A percentile compares a stretch with the other conserved stretches of the same genome.
Conservation (phyloP, 192 early-diverging fungal genomes). For the Rhizoclosmatium globosum region DNA sequence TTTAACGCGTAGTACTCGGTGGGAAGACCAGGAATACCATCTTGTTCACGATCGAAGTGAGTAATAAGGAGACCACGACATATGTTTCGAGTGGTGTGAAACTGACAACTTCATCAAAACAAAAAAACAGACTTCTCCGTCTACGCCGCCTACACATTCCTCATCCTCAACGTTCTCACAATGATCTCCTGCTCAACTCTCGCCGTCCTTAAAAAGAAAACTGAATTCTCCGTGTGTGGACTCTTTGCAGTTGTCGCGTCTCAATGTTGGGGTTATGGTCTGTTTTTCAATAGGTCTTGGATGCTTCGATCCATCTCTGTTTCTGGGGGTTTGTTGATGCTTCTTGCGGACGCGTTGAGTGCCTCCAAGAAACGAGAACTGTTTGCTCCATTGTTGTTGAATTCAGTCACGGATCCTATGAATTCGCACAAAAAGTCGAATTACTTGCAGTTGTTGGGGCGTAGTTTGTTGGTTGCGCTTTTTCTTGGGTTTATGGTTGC, state of each 20-base stretch:
- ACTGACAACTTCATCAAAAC: conserved; percentile 5
- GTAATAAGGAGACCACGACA: not conserved
- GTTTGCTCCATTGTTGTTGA: conserved; percentile 76
- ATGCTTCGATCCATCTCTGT: conserved; percentile 94
- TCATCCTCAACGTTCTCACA: conserved; percentile 78
- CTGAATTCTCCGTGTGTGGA: conserved; percentile 84
- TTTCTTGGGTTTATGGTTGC: conserved; percentile 89
- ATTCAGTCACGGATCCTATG: conserved; percentile 52
- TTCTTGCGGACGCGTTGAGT: conserved; percentile 82
- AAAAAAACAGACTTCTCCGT: conserved; percentile 69
- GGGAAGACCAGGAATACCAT: conserved; percentile 87
- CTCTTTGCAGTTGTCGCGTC: conserved; percentile 83
- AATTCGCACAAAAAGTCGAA: conserved; percentile 84
- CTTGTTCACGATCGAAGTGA: conserved; percentile 77
- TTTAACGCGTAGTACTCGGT: conserved; percentile 69
- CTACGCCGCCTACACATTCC: conserved; percentile 82
- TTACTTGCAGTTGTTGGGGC: conserved; percentile 90
- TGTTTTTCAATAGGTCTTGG: conserved; percentile 87
- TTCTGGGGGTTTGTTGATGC: conserved; percentile 91
- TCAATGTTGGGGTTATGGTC: conserved; percentile 92
- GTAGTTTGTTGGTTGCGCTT: conserved; percentile 88
- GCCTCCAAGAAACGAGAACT: conserved; percentile 69
- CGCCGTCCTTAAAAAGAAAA: conserved; percentile 83
- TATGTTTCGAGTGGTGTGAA: not conserved
- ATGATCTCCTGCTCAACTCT: conserved; percentile 84